Evolutionary conservation across 176 grass and related monocot genomes (phyloP).

Genomic region (Olyra latifolia): DNA sequence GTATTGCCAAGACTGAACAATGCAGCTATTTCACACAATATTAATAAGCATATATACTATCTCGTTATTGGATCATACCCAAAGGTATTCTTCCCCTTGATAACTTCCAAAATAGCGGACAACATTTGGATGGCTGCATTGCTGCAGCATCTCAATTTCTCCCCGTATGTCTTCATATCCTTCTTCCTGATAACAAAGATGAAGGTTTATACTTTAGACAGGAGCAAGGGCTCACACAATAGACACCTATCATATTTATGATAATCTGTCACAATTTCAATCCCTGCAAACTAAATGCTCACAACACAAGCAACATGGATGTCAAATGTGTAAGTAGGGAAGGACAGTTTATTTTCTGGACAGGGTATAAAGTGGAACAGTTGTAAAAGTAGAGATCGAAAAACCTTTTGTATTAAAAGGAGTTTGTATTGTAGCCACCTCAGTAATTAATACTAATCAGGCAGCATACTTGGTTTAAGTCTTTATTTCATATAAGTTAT

Average conservation of each 20-base stretch:
- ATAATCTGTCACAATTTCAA: constrained; percentile 7
- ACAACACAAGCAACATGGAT: constrained; percentile 17
- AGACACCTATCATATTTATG: constrained; percentile 24
- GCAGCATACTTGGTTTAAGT: not conserved
- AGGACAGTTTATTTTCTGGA: not conserved
- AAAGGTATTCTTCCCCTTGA: constrained; percentile 97
- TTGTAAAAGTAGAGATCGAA: not conserved
- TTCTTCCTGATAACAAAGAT: constrained; percentile 73
- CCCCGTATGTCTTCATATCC: constrained; percentile 96
- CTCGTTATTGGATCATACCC: constrained; percentile 56
- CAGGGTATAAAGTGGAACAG: not conserved
- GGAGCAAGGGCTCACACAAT: constrained; percentile 20
- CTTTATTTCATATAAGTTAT: constrained; percentile 12
- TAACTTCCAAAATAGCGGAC: constrained; percentile 98
- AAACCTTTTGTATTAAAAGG: not conserved
- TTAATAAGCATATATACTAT: constrained; percentile 25
- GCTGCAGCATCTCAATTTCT: constrained; percentile 99
- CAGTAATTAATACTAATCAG: not conserved
- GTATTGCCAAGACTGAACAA: constrained; percentile 1
- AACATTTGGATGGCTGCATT: constrained; percentile 98
- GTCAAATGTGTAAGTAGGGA: constrained; percentile 12
- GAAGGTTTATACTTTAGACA: constrained; percentile 20
- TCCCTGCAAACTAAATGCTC: constrained; percentile 18
- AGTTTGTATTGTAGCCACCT: not conserved
- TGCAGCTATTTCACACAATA: not conserved